Base-by-base conservation (phyloP, 139 green algal genomes). In the Haematococcus lacustris region DNA sequence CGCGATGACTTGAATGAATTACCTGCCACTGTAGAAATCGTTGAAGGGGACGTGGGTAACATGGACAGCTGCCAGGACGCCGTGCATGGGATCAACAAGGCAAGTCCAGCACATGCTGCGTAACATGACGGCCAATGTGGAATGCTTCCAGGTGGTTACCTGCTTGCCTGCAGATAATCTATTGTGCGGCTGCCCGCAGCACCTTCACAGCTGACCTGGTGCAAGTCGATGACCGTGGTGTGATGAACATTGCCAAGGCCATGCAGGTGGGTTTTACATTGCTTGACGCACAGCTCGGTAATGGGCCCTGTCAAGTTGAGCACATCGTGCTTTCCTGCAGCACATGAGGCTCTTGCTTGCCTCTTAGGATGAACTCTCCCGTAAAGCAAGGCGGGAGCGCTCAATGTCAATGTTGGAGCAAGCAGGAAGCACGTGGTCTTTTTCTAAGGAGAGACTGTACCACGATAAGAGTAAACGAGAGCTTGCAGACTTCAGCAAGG, bases 81-180 rank as follows among this genome's bases (percentile, higher is more conserved):
- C 0, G 85, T 97, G 35, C 70, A 85, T 32, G 94, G 85, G 2
- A 85, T 91, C 3, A 90, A 93, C 81, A 99, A 99, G 88, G 93
- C 98, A 33, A 9, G 73, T 66, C 2, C 30, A 57, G 13, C 47
- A 66, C n/a, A 39, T 41, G 51, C 5, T n/a, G 30, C 25, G 6
- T 28, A 25, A 64, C 17, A 53, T 28, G 43, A 17, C 9, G 43
- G 9, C 43, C 43, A 53, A 53, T 53, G 43, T 53, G 17, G 9
- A 53, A 28, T 9, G 43, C 9, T 53, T 53, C n/a, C n/a, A n/a
- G n/a, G n/a, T n/a, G n/a, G n/a, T 40, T 3, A 34, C 28, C 13
- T 59, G 21, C 47, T 59, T 13, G 25, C 9, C 34, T 73, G 61
- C 86, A 94, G 89, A 68, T 95, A 28, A 87, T 97, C 39, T 95